Evolutionary conservation across 2,329 filamentous ascomycete genomes (phyloP).

Genomic region (Pleomassaria siparia): DNA sequence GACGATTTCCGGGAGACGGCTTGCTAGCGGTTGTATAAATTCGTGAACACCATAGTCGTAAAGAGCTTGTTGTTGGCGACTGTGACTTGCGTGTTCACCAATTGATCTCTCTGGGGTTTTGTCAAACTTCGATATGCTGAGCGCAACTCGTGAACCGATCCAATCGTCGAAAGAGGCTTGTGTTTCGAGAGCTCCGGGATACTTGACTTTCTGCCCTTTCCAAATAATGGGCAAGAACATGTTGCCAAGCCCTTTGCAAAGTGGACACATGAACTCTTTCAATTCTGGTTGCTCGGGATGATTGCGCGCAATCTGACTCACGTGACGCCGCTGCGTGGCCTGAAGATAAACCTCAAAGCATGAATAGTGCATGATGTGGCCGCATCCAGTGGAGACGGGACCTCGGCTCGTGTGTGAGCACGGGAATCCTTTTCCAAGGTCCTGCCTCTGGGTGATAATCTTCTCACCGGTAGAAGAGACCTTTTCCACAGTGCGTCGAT

Average conservation of each 20-base stretch:
- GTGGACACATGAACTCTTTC: slow-evolving; percentile 92
- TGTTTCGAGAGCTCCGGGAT: slow-evolving; percentile 68
- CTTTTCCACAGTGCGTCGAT: slow-evolving; percentile 75
- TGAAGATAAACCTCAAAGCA: slow-evolving; percentile 93
- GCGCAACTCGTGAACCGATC: slow-evolving; percentile 61
- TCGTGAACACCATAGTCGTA: slow-evolving; percentile 53
- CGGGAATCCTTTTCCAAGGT: slow-evolving; percentile 87
- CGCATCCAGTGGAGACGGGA: slow-evolving; percentile 86
- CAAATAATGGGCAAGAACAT: slow-evolving; percentile 92
- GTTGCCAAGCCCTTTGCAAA: slow-evolving; percentile 96
- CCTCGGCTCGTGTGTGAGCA: slow-evolving; percentile 66
- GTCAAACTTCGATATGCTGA: slow-evolving; percentile 50
- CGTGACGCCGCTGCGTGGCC: slow-evolving; percentile 80
- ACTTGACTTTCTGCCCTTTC: slow-evolving; percentile 86
- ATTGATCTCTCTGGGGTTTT: slow-evolving; percentile 44
- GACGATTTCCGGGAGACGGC: slow-evolving; percentile 39
- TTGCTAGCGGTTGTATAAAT: slow-evolving; percentile 54
- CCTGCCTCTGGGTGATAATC: slow-evolving; percentile 74
- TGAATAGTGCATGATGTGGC: slow-evolving; percentile 96
- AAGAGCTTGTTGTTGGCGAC: slow-evolving; percentile 52
- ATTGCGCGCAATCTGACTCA: slow-evolving; percentile 89
- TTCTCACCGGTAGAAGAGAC: slow-evolving; percentile 71
- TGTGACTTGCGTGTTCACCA: slow-evolving; percentile 27
- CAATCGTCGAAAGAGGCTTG: slow-evolving; percentile 68
- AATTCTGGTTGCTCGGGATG: slow-evolving; percentile 79